Evolutionary conservation across 257 asterid genomes (phyloP).

Genomic region (Linderniella brevidens): DNA sequence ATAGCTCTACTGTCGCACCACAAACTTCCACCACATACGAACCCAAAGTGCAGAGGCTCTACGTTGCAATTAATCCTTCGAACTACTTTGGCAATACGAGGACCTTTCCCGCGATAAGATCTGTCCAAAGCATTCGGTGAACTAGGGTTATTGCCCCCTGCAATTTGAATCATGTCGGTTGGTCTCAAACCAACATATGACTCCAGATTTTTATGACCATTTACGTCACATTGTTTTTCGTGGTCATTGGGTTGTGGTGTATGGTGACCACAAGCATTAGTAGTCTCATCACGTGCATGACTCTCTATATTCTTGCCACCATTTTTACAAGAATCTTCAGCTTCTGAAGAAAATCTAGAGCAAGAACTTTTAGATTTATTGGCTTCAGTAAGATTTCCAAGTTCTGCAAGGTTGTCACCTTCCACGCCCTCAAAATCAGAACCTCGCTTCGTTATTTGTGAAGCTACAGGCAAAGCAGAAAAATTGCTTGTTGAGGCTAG

Average conservation of each 20-base stretch:
- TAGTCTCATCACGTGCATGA: conserved; percentile 15
- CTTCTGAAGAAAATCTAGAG: conserved; percentile 1
- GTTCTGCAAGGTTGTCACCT: conserved; percentile 24
- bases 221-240: conserved; percentile 14
- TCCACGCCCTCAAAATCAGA: conserved; percentile 22
- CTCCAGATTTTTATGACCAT: conserved; percentile 24
- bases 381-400: conserved; percentile 15
- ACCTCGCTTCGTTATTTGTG: conserved; percentile 16
- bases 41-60: conserved; percentile 58
- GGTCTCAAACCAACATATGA: conserved; percentile 27
- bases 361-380: conserved; percentile 13
- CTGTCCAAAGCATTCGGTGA: conserved; percentile 49
- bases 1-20: conserved; percentile 88
- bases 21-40: conserved; percentile 38
- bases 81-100: conserved; percentile 93
- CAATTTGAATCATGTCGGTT: conserved; percentile 23
- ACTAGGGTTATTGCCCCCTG: conserved; percentile 28
- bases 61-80: conserved; percentile 81
- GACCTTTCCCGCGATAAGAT: conserved; percentile 81
- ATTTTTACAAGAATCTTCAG: conserved; percentile 14
- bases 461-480: conserved; percentile 9
- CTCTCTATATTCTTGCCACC: conserved; percentile 17
- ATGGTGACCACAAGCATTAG: conserved; percentile 14
- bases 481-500: conserved; percentile 14
- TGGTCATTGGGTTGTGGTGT: conserved; percentile 23